Percentiles rank a stretch among this genome's conserved stretches.
These are phyloP conservation scores for Elsinoe australis DNA, from an alignment of 2,329 filamentous ascomycete genomes.

Conservation along the genomic window DNA sequence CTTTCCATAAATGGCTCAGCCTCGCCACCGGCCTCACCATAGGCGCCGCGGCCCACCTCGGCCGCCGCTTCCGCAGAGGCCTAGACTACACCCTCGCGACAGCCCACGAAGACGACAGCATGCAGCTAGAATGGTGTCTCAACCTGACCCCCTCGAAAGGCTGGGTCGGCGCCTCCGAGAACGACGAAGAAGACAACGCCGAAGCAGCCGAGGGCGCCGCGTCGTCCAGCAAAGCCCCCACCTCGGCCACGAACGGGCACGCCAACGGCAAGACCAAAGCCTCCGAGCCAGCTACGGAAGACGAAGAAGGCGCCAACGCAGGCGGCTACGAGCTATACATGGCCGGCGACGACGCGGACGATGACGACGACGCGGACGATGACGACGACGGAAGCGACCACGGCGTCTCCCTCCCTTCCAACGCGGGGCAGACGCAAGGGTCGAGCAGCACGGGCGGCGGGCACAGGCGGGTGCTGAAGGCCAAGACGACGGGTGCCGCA, in stretches of 20 bases:
- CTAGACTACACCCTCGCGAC: slow-evolving; percentile 90
- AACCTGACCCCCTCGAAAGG: slow-evolving; percentile 76
- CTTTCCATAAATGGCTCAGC: slow-evolving; percentile 85
- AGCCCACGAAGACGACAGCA: slow-evolving; percentile 62
- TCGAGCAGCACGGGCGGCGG: slow-evolving; percentile 40
- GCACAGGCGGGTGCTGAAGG: slow-evolving; percentile 35
- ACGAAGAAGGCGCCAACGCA: slow-evolving; percentile 48
- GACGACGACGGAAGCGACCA: slow-evolving; percentile 46
- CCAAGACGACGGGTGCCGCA: no score
- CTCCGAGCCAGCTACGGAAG: slow-evolving; percentile 31
- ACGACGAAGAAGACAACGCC: slow-evolving; percentile 23
- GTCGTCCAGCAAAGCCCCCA: no score
- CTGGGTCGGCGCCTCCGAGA: slow-evolving; percentile 62
- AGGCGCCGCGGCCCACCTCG: slow-evolving; percentile 67
- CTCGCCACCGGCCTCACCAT: slow-evolving; percentile 70
- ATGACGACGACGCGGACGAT: slow-evolving; percentile 44
- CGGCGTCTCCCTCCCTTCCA: slow-evolving; percentile 31
- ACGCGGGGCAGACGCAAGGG: slow-evolving; percentile 28
- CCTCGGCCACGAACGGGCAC: slow-evolving; percentile 24
- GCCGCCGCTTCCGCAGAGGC: slow-evolving; percentile 77
- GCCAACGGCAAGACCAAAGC: slow-evolving; percentile 29
- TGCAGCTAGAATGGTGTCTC: slow-evolving; percentile 79
- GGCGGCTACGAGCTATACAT: slow-evolving; percentile 88
- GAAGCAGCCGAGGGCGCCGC: slow-evolving; percentile 19
- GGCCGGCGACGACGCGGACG: slow-evolving; percentile 67